Evolutionary conservation across 306 rosid genomes (phyloP), one percentile per base, ranked within the genome.

Genomic region (Delonix regia): DNA sequence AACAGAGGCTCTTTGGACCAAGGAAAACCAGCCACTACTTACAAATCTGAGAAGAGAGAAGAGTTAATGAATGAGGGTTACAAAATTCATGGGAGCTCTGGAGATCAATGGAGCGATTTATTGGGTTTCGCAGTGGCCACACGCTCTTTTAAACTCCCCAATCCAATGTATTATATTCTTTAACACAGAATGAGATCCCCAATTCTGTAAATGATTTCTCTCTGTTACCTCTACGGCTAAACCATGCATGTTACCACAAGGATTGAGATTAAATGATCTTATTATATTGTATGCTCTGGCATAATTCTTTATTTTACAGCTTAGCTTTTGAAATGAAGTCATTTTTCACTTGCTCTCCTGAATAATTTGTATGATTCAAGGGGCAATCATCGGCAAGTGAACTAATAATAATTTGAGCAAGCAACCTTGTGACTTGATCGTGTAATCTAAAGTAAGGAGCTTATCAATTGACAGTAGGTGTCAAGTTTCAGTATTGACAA

Each of bases 31-130:
- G 98, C 99, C 44, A 78, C 21, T 12, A 80, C 13, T 15, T 95
- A 73, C 90, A 95, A 95, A 86, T 92, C 97, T 11, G 89, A 90
- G 89, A 95, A 87, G 94, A 89, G 98, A 81, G 73, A 69, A 66
- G 91, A 89, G 63, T 67, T 95, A 79, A 49, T 82, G 69, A 39
- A 51, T 4, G 88, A 85, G 82, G 97, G 97, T 25, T 91, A 87
- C 63, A 82, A 63, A n/a, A 88, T 95, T 65, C 96, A 87, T 19
- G 99, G 99, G 28, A 89, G 76, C 86, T 90, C 92, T 4, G 98
- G 98, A 36, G 99, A 95, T 84, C 99, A 90, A 18, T 95, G 99
- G 99, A 95, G 95, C 76, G 97, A 89, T 84, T 84, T 95, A 82
- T 10, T 66, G 88, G 98, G 99, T 56, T 86, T 38, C 83, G 89